Base-by-base conservation (phyloP, 352 stramenopile species). In the Phytophthora litchii region DNA sequence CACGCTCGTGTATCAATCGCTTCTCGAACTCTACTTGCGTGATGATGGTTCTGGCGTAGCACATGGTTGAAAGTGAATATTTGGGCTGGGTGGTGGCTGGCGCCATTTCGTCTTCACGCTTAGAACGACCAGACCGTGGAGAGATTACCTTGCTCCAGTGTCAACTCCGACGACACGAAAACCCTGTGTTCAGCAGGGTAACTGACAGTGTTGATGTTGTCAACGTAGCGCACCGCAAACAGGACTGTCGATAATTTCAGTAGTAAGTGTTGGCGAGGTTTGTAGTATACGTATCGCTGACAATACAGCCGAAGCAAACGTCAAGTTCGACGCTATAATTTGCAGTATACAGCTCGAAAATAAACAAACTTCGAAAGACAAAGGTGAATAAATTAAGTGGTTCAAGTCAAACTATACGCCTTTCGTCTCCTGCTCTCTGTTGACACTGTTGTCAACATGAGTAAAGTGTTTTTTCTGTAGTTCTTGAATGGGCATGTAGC, bases 341-440 rank as follows among this genome's bases (percentile, higher is more conserved):
- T 52, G 55, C 29, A 25, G 14, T 38, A n/a, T 4, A 13, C 19
- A 35, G 16, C 19, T 27, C n/a, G n/a, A n/a, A n/a, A 27, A 5
- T 3, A 27, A 50, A 29, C 27, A 29, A 43, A 40, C 19, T 64
- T 64, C 46, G 56, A 67, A 68, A 19, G 43, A 55, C 37, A 67
- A 61, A 41, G 16, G 21, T 37, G 31, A 66, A 66, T 71, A 71
- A 71, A 68, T 72, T 68, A 64, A 60, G 37, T 68, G 29, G 45
- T 54, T 56, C 45, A 67, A 59, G 43, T 47, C 17, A 38, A 61
- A 40, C 60, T 42, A 64, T 48, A 60, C 54, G 48, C 45, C 48
- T 61, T 64, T 67, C 46, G 47, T 31, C 21, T 37, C 27, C 40
- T 64, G 43, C 47, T 60, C 43, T 70, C 48, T 45, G 44, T 59